Percentiles rank a stretch among this genome's conserved stretches.
Evolutionary conservation across 2,329 filamentous ascomycete species (phyloP).

Genomic region (Aphanocladium album): DNA sequence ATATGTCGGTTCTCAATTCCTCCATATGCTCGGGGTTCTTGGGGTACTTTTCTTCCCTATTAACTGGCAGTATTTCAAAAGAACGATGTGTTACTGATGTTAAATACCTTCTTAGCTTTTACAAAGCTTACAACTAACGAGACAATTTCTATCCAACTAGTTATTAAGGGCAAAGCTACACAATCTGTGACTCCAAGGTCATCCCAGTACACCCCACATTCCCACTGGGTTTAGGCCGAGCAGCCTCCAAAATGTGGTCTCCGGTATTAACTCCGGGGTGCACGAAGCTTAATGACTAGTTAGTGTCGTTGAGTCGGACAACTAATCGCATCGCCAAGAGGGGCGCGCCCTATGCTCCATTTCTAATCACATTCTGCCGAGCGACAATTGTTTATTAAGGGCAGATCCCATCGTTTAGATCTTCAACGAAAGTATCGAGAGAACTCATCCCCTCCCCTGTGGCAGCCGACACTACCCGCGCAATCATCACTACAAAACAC

Average conservation of each 20-base stretch:
- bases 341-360: conserved; percentile 6
- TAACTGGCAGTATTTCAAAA: too few relatives aligned
- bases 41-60: too few relatives aligned
- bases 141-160: too few relatives aligned
- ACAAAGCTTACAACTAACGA: too few relatives aligned
- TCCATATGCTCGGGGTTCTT: background rate
- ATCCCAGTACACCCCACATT: too few relatives aligned
- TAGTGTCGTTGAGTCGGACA: background rate
- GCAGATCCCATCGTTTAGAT: background rate
- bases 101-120: too few relatives aligned
- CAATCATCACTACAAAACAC: background rate
- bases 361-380: background rate
- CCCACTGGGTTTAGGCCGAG: background rate
- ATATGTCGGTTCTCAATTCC: background rate
- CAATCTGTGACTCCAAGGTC: background rate
- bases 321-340: background rate
- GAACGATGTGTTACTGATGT: too few relatives aligned
- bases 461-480: background rate
- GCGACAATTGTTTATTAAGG: background rate
- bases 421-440: background rate
- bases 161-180: background rate
- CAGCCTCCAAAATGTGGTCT: background rate
- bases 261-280: background rate
- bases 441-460: background rate
- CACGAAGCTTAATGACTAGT: background rate